Base-by-base conservation (phyloP, 192 early-diverging fungal species). In the Powellomyces hirtus region DNA sequence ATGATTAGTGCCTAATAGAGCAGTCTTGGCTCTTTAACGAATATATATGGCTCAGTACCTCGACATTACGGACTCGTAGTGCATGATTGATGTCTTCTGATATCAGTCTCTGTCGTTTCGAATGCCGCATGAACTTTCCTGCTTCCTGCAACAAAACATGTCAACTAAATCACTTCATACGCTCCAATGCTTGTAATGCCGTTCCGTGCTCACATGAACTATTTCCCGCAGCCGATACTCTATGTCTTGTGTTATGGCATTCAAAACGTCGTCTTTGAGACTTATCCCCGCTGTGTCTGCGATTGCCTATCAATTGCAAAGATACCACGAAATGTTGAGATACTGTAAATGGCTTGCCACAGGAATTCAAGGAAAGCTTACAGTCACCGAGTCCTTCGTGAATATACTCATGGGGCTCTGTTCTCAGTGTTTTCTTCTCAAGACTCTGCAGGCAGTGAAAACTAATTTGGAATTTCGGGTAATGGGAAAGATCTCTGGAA, bases 191-290 rank as follows among this genome's bases (percentile, higher is more conserved):
- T 13, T 42, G 40, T 42, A 10, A 42, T 10, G 11, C 40, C n/a
- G 40, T 42, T n/a, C 26, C 26, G 5, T 27, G 4, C 59, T 55
- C 71, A 90, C 89, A 76, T 88, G 79, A 36, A 98, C 86, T 50
- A 99, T 86, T 73, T 98, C 94, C 71, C 96, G 88, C 56, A 99
- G 68, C 35, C 97, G 83, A 77, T 97, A 99, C 75, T 99, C 97
- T 31, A 94, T 92, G 70, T 99, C 97, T 53, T 93, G 89, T 4
- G 92, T 84, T 62, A 99, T 73, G 2, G 89, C 90, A 1, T 77
- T 75, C 4, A 93, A 90, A 4, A 96, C 92, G 36, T 90, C 89
- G 52, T 97, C 94, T 72, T 93, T 94, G 38, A 97, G 81, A 51
- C 86, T 89, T 33, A 95, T 82, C 22, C 94, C 93, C 11, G 91